phyloP scores from a whole-genome alignment of 2,329 filamentous ascomycete species.

The Fusarium hainanense region DNA sequence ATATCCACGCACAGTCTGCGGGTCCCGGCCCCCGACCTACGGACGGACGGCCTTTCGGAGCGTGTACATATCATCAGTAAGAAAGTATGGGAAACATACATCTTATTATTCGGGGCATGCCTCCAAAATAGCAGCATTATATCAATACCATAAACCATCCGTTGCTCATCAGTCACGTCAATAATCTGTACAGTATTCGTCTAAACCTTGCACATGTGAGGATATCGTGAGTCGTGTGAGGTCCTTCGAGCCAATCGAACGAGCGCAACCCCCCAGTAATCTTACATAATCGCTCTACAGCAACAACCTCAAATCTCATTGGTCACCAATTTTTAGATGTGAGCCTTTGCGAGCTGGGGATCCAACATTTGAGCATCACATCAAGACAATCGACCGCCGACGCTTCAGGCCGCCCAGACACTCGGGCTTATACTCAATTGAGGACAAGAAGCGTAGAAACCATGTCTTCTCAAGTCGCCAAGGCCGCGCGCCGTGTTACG shows the following conservation, averaged over 20 bases:
- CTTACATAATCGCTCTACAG: conserved; percentile 34
- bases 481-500: conserved; percentile 57
- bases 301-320: conserved; percentile 24
- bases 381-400: conserved; percentile 23
- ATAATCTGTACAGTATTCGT: not conserved
- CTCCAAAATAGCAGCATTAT: not conserved
- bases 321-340: conserved; percentile 37
- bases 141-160: not conserved
- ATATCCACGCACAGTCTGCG: conserved; percentile 14
- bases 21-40: conserved; percentile 29
- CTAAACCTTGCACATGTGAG: conserved; percentile 7
- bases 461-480: conserved; percentile 56
- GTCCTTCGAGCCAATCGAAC: conserved; percentile 20
- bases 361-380: conserved; percentile 20
- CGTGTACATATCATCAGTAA: not conserved
- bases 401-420: conserved; percentile 7
- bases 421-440: not conserved
- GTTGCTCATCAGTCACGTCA: not conserved
- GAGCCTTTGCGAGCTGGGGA: conserved; percentile 22
- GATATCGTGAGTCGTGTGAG: conserved; percentile 21
- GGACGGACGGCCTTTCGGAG: conserved; percentile 11
- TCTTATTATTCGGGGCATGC: not conserved
- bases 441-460: not conserved
- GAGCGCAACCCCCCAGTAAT: too few species aligned
- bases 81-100: not conserved